phyloP scores from a whole-genome alignment of 2,329 filamentous ascomycete genomes.

The Clarireedia homoeocarpa region DNA sequence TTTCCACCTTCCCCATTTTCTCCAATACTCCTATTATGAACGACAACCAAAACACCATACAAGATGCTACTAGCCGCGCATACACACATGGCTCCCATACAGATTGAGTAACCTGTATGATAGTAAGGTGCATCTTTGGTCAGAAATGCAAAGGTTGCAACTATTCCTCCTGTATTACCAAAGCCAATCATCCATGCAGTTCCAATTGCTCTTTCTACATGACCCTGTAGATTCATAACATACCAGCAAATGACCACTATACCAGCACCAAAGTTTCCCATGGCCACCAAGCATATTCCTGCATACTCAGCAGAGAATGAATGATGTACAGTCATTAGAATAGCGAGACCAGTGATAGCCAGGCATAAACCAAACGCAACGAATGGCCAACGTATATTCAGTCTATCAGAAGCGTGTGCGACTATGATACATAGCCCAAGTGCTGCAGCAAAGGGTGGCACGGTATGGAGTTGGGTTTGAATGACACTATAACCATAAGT shows the following conservation, averaged over 20 bases:
- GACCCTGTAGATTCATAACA: not conserved
- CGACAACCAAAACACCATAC: no score
- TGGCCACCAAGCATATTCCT: not conserved
- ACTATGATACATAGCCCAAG: not conserved
- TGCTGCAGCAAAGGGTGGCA: constrained; percentile 48
- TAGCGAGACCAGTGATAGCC: not conserved
- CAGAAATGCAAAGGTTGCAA: constrained; percentile 62
- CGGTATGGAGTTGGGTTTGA: constrained; percentile 62
- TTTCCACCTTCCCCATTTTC: no score
- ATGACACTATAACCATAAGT: constrained; percentile 50
- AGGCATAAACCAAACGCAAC: not conserved
- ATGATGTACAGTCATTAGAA: not conserved
- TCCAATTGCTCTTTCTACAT: constrained; percentile 37
- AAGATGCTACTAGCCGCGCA: not conserved
- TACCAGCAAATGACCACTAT: not conserved
- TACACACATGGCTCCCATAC: constrained; percentile 57
- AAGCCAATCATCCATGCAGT: constrained; percentile 70
- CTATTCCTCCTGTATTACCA: constrained; percentile 70
- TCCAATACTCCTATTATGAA: no score
- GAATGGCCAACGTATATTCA: not conserved
- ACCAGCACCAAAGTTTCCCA: not conserved
- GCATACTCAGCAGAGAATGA: not conserved
- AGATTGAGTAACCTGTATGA: constrained; percentile 66
- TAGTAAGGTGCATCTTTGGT: constrained; percentile 58
- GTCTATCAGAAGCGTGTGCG: not conserved